Base-by-base conservation (phyloP, 2,329 filamentous ascomycete genomes). In the Nemania serpens region DNA sequence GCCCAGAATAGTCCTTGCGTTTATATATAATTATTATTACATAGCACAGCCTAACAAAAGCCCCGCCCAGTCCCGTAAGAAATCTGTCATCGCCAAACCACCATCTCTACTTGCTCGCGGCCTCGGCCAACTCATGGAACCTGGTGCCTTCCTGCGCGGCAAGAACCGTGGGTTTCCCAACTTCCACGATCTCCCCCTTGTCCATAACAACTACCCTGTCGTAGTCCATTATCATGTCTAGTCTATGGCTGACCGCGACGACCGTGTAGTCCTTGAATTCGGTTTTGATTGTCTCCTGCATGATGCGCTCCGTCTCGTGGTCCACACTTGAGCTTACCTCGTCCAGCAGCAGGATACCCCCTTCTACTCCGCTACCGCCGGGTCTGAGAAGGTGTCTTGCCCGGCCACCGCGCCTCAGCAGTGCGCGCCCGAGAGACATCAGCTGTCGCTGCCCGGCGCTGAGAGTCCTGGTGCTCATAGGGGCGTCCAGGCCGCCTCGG, bases 121-220 rank as follows among this genome's bases (percentile, higher is more conserved):
- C 41, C 29, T 36, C 39, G 2, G 29, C 45, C 41, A 45, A 12
- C 12, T 54, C 51, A 7, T 11, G 51, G 41, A 54, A 54, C 41
- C 41, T 45, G 2, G 51, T 10, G 7, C 52, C 52, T 18, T 47
- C 52, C 33, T 29, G 18, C 20, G 29, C 29, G 1, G 43, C 42
- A 1, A 55, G 43, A 18, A 18, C 52, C 12, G n/a, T 54, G 15
- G 71, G 73, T 13, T 66, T 68, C 1, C 70, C 73, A 25, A 71
- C 62, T 65, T 83, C 81, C 0, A 78, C 76, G 29, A 82, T 70
- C 64, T 70, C 68, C 2, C 81, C 81, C 18, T 74, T 71, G 17
- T 82, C 77, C 75, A 83, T 77, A 7, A 83, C 78, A 1, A 78
- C 74, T 25, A 83, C 76, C n/a, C 73, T 73, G 63, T 83, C 80